Base-by-base conservation (phyloP, 257 asterid genomes). In the Solanum bulbocastanum region DNA sequence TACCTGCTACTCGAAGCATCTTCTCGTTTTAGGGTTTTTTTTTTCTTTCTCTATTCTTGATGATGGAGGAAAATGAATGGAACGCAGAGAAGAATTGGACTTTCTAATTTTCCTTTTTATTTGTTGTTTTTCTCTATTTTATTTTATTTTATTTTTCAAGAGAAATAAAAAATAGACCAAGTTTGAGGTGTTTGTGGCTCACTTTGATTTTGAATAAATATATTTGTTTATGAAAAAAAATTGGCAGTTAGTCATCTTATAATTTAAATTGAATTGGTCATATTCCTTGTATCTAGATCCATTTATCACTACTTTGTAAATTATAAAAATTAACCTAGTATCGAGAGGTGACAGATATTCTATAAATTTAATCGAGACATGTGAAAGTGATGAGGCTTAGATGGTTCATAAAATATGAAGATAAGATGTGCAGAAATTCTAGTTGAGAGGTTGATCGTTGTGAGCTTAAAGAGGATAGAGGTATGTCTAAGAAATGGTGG, bases 1-100 rank as follows among this genome's bases (percentile, higher is more conserved):
- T 92, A 90, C 98, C 94, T 32, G 94, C 95, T 62, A 93, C 88
- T 86, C 97, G 90, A 84, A 95, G 89, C 98, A 93, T 95, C 83
- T 39, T 9, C 79, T 79, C 10, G 32, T 49, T 18, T 82, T 82
- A 82, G 86, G 69, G 71, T 49, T 79, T 58, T 18, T 42, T 58
- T 58, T 58, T 52, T 23, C 1, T 27, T 15, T 42, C 27, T 79
- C 65, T 16, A 20, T 81, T 49, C 44, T 27, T 12, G 85, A 82
- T 79, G 27, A 79, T 42, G 40, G 58, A 44, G 85, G 37, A 25
- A 58, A 15, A 30, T 18, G 39, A 79, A 25, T 16, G 84, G 22
- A 40, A n/a, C 58, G 58, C 58, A 39, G 35, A 76, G 35, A 37
- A 11, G 22, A 78, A n/a, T 40, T 2, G 2, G 62, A 25, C 3